Base-by-base conservation (phyloP, 352 stramenopile genomes). In the Peronospora tabacina region DNA sequence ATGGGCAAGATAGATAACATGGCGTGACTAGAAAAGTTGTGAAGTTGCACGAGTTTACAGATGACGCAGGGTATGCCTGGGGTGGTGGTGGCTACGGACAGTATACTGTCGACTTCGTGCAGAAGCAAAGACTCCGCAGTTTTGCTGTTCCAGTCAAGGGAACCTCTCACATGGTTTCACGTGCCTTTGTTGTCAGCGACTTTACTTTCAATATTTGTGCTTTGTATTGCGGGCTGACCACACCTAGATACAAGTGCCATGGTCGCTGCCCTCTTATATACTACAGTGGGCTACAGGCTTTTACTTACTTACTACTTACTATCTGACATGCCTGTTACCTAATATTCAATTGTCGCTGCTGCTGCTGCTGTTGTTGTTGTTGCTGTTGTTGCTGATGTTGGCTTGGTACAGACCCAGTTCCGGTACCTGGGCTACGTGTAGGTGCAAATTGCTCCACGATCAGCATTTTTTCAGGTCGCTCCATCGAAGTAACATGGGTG, bases 271-370 rank as follows among this genome's bases (percentile, higher is more conserved):
- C 48, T 64, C 50, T 64, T 64, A 64, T 64, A 64, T 68, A 64
- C 49, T 68, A 68, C 59, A 64, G 52, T 68, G 43, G 63, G 51
- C 60, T 61, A 60, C 55, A 64, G 60, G 55, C 50, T 68, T n/a
- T 22, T 68, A 68, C 41, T 65, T 65, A 68, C 34, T 65, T 68
- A 65, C 60, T 65, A 68, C 60, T 64, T 32, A 32, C 10, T 32
- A 64, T 68, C 51, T 62, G 55, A 66, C 60, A 66, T 62, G 60
- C 51, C 60, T 66, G 36, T 55, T 63, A 66, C 57, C 61, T 66
- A 53, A 56, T 66, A 62, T 70, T 70, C 52, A 70, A 63, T 66
- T 66, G 20, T 56, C 44, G 54, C 43, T 69, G 61, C 42, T 58
- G 49, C 1, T 32, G 28, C 28, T 32, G 28, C 28, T 32, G 28